Conservation (phyloP, 2,329 filamentous ascomycete species). For the Tolypocladium amazonense region DNA sequence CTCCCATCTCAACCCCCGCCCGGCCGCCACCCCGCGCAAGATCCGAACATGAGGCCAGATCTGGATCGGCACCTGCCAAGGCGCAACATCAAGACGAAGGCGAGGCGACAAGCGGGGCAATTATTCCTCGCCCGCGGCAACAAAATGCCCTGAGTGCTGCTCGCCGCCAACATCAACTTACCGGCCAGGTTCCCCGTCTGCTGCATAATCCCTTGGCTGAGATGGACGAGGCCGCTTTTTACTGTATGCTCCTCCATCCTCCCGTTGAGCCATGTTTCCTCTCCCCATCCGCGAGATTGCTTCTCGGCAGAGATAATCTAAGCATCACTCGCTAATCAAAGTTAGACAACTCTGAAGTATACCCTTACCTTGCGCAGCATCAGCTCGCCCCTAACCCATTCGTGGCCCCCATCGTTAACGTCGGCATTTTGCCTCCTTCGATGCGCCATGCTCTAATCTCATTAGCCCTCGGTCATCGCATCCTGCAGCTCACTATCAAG, state of each 20-base stretch:
- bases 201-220: not conserved
- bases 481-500: not conserved
- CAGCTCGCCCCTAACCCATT: not conserved
- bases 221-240: not conserved
- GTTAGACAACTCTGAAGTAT: not conserved
- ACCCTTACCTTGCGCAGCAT: not conserved
- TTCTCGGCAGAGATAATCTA: too few species aligned
- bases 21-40: not conserved
- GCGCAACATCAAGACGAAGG: not conserved
- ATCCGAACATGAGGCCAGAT: not conserved
- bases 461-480: not conserved
- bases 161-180: not conserved
- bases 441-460: constrained; percentile 1
- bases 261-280: not conserved
- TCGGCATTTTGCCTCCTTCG: not conserved
- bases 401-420: not conserved
- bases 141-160: not conserved
- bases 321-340: not conserved
- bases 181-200: not conserved
- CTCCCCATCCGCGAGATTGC: not conserved
- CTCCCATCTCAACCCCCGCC: not conserved
- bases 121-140: not conserved
- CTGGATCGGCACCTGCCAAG: not conserved
- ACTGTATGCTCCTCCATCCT: not conserved
- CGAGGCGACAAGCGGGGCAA: not conserved